phyloP scores from a whole-genome alignment of 2,329 filamentous ascomycete genomes.

The Talaromyces atroroseus region DNA sequence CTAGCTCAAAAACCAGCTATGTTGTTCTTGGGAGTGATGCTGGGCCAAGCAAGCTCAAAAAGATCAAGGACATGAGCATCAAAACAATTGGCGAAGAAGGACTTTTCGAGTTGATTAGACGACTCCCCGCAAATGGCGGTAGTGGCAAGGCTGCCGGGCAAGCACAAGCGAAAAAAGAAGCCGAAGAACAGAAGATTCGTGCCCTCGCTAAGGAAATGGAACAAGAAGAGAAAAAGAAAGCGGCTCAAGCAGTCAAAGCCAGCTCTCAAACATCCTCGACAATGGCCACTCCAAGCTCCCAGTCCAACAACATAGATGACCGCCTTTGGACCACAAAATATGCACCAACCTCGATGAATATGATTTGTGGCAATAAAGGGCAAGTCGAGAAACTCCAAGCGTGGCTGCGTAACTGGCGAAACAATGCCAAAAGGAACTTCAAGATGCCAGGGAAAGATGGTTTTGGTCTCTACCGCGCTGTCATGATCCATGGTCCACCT shows the following conservation, averaged over 20 bases:
- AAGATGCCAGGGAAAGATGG: constrained; percentile 79
- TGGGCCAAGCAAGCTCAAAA: constrained; percentile 85
- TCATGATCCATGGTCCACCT: constrained; percentile 91
- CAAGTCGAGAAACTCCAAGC: constrained; percentile 82
- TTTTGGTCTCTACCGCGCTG: constrained; percentile 74
- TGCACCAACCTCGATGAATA: constrained; percentile 73
- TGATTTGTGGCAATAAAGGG: constrained; percentile 92
- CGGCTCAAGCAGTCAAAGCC: constrained; percentile 39
- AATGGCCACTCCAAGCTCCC: constrained; percentile 26
- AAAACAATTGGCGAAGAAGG: constrained; percentile 95
- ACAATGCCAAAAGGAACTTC: constrained; percentile 73
- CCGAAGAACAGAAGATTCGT: constrained; percentile 76
- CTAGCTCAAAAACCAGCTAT: constrained; percentile 89
- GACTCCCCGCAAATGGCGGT: constrained; percentile 78
- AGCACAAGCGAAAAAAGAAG: constrained; percentile 74
- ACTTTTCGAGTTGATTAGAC: constrained; percentile 76
- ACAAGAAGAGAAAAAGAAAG: constrained; percentile 59
- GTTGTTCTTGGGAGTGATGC: constrained; percentile 89
- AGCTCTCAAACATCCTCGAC: constrained; percentile 43
- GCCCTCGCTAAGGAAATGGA: constrained; percentile 82
- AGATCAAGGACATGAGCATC: constrained; percentile 71
- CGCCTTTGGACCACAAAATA: constrained; percentile 94
- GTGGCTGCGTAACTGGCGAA: constrained; percentile 81
- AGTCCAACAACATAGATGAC: constrained; percentile 46
- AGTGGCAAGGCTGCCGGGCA: constrained; percentile 82